These are phyloP conservation scores for Rhynchosporium graminicola DNA, from an alignment of 2,329 filamentous ascomycete genomes.

Conservation along the genomic window DNA sequence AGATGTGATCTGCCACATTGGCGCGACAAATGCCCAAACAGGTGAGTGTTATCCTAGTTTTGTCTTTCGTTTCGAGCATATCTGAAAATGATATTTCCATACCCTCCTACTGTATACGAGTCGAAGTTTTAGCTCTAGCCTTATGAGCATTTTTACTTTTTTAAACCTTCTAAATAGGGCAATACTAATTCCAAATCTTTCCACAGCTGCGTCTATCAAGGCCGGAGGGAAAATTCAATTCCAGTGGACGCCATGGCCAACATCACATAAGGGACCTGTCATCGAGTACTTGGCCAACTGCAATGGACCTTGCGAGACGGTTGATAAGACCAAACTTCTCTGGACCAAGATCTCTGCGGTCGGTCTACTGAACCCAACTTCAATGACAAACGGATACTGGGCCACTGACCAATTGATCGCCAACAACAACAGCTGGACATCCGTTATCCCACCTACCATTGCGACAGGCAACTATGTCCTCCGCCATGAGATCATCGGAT, in stretches of 20 bases:
- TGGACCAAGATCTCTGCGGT: constrained; percentile 50
- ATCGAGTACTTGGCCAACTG: constrained; percentile 40
- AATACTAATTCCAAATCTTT: no score
- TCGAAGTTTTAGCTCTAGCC: no score
- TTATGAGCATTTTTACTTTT: no score
- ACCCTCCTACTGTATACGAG: no score
- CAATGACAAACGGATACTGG: constrained; percentile 38
- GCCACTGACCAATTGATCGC: constrained; percentile 50
- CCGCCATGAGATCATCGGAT: constrained; percentile 50
- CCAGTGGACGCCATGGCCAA: constrained; percentile 66
- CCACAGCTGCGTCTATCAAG: constrained; percentile 54
- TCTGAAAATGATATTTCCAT: no score
- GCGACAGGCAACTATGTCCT: constrained; percentile 53
- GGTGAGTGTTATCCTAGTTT: no score
- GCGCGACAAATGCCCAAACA: constrained; percentile 49
- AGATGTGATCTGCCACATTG: constrained; percentile 64
- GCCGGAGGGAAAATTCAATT: constrained; percentile 61
- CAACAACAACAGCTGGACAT: constrained; percentile 54
- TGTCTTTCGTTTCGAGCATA: no score
- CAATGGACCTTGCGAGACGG: constrained; percentile 44
- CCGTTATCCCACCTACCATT: constrained; percentile 47
- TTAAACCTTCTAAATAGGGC: no score
- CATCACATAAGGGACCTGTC: constrained; percentile 53
- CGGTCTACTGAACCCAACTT: constrained; percentile 39
- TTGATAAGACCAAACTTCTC: constrained; percentile 44